These are phyloP conservation scores for Solanum peruvianum DNA, from an alignment of 257 asterid species.

Conservation along the genomic window DNA sequence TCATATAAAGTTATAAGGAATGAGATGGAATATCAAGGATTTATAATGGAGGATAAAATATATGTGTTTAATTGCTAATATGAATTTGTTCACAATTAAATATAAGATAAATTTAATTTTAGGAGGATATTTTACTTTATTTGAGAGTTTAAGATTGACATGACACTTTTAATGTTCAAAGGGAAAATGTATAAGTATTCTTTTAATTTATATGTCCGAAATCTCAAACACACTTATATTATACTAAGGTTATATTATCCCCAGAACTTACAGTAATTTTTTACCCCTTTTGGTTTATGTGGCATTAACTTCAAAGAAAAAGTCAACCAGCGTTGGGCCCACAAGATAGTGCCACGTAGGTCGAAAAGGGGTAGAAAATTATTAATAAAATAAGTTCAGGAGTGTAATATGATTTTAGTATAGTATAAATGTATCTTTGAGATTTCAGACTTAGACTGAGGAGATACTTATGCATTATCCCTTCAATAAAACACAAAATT, in stretches of 20 bases:
- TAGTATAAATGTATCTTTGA: accelerated
- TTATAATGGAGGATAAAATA: background rate
- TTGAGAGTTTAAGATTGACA: background rate
- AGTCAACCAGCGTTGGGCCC: no score
- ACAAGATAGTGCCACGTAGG: no score
- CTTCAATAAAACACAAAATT: background rate
- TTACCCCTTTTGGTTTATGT: accelerated
- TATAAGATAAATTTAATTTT: background rate
- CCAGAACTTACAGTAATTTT: no score
- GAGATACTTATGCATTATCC: no score
- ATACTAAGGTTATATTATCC: no score
- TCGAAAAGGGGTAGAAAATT: no score
- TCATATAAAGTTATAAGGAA: background rate
- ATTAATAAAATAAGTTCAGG: no score
- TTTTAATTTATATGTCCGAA: no score
- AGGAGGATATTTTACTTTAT: background rate
- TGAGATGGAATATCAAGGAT: background rate
- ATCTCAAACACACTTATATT: no score
- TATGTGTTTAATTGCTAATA: background rate
- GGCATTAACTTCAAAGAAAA: no score
- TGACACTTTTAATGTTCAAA: background rate
- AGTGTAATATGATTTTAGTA: accelerated
- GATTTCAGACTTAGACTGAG: accelerated
- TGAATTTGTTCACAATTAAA: background rate
- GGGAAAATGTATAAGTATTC: no score